These are phyloP conservation scores for Oemleria cerasiformis DNA, from an alignment of 306 rosid species.

Conservation along the genomic window DNA sequence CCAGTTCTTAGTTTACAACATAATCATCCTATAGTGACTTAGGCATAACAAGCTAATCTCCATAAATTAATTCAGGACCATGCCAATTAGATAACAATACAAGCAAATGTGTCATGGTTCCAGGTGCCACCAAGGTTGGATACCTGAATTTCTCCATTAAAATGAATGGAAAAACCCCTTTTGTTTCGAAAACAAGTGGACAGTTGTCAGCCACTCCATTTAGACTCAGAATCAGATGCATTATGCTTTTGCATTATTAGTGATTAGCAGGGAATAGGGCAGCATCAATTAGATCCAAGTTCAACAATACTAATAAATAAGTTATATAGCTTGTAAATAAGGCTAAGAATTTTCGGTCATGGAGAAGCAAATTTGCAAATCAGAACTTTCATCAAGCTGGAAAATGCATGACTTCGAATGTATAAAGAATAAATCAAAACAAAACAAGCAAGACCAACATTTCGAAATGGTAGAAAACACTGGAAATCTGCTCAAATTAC, in stretches of 20 bases:
- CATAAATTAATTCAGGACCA: not conserved
- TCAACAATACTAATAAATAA: not conserved
- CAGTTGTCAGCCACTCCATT: not conserved
- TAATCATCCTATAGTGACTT: not conserved
- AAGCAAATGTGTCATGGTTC: not conserved
- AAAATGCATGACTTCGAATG: not conserved
- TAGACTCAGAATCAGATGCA: slow-evolving; percentile 4
- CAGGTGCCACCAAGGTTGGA: no score
- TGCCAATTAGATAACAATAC: not conserved
- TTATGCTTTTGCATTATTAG: not conserved
- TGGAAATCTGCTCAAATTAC: slow-evolving; percentile 2
- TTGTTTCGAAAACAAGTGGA: not conserved
- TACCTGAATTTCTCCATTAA: no score
- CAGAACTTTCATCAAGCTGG: no score
- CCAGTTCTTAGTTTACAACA: not conserved
- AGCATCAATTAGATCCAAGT: slow-evolving; percentile 4
- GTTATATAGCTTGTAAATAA: not conserved
- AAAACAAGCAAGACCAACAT: not conserved
- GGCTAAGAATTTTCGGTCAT: not conserved
- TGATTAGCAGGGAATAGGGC: not conserved
- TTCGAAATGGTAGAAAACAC: not conserved
- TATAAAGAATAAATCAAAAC: not conserved
- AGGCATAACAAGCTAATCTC: not conserved
- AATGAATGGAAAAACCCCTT: not conserved
- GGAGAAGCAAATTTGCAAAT: not conserved